phyloP scores from a whole-genome alignment of 257 asterid species.

The Gynochthodes officinalis region DNA sequence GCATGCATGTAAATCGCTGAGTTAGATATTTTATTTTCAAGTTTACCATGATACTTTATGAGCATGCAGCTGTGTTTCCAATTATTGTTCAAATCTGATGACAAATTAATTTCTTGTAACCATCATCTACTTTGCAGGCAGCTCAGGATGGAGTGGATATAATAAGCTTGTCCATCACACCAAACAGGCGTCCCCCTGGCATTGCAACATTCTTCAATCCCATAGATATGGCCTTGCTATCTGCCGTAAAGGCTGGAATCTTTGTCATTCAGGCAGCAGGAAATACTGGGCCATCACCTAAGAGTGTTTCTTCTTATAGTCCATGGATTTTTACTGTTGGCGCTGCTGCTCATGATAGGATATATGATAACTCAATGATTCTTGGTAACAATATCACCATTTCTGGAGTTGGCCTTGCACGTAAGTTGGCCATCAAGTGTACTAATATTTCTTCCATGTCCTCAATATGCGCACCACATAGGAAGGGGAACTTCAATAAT shows the following conservation, averaged over 20 bases:
- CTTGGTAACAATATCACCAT: constrained; percentile 87
- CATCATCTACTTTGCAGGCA: constrained; percentile 51
- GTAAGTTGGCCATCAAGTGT: constrained; percentile 47
- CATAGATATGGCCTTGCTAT: constrained; percentile 93
- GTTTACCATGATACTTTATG: neutral
- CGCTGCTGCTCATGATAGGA: constrained; percentile 89
- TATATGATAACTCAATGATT: constrained; percentile 70
- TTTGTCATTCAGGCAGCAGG: constrained; percentile 98
- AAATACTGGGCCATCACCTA: constrained; percentile 96
- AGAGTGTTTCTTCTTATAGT: constrained; percentile 84
- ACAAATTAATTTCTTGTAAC: neutral
- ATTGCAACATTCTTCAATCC: constrained; percentile 97
- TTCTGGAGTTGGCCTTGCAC: constrained; percentile 94
- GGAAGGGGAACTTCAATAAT: no score
- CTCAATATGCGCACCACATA: neutral
- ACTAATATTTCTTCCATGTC: neutral
- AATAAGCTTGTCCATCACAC: constrained; percentile 92
- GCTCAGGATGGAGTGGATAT: constrained; percentile 95
- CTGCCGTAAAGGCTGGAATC: constrained; percentile 80
- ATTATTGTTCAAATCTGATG: neutral
- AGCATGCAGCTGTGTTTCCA: neutral
- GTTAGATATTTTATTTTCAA: neutral
- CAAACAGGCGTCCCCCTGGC: constrained; percentile 98
- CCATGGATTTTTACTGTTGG: constrained; percentile 99
- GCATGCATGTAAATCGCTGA: neutral